These are phyloP conservation scores for Salix koriyanagi DNA, from an alignment of 345 rosid species.

Conservation along the genomic window DNA sequence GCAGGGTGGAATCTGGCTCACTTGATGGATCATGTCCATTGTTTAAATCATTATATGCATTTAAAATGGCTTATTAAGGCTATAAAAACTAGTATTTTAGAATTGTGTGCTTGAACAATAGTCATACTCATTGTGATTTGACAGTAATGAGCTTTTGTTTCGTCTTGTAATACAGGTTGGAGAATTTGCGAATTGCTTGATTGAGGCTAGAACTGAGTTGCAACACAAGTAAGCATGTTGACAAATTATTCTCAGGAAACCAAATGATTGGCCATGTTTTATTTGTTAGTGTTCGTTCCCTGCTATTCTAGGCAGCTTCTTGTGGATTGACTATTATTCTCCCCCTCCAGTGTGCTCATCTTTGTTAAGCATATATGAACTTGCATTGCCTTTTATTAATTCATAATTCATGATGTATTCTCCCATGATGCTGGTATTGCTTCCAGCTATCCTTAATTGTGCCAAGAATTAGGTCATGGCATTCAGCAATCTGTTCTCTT, in stretches of 20 bases:
- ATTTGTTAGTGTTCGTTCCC: not conserved
- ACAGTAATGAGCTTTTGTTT: not conserved
- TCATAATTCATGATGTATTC: too few relatives aligned
- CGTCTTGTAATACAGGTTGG: conserved; percentile 54
- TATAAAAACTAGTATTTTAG: not conserved
- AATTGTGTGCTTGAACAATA: not conserved
- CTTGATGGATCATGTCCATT: not conserved
- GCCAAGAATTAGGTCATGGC: not conserved
- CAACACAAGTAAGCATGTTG: conserved; percentile 65
- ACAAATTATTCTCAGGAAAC: not conserved
- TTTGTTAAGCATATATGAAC: not conserved
- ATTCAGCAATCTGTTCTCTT: not conserved
- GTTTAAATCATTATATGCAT: not conserved
- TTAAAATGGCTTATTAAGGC: not conserved
- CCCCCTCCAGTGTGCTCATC: not conserved
- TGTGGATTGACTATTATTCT: not conserved
- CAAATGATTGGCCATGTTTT: not conserved
- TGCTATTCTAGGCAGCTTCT: not conserved
- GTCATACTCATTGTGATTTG: too few relatives aligned
- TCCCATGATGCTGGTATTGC: too few relatives aligned
- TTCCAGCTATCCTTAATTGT: too few relatives aligned
- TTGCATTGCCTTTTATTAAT: not conserved
- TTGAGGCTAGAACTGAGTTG: conserved; percentile 68
- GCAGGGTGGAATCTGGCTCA: not conserved
- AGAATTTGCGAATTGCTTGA: conserved; percentile 77